Evolutionary conservation across 148 eudicot species (phyloP).

Genomic region (Rhododendron molle): DNA sequence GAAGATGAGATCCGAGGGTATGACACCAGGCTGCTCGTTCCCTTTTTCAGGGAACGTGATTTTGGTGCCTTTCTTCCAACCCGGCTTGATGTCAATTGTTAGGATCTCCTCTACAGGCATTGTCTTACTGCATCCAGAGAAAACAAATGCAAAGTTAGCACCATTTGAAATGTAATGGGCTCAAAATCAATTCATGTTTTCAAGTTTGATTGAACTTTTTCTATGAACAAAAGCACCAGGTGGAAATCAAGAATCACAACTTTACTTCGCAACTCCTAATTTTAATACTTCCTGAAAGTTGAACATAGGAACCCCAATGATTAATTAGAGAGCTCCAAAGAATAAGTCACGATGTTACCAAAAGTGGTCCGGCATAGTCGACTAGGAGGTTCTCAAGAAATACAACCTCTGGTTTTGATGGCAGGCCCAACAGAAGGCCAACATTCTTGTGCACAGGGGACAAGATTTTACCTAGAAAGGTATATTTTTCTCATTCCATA

Average conservation of each 20-base stretch:
- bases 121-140: constrained; percentile 36
- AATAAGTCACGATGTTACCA: background rate
- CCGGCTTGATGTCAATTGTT: constrained; percentile 58
- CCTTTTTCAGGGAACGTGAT: constrained; percentile 77
- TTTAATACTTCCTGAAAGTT: background rate
- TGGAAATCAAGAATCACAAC: background rate
- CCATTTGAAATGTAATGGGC: background rate
- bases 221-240: background rate
- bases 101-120: constrained; percentile 56
- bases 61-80: constrained; percentile 86
- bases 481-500: background rate
- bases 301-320: background rate
- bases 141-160: background rate
- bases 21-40: constrained; percentile 55
- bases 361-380: background rate
- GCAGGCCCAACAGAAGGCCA: background rate
- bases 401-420: background rate
- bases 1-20: constrained; percentile 55
- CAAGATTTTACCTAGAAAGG: background rate
- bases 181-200: background rate
- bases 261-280: background rate
- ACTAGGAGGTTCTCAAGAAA: background rate
- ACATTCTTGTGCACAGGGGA: background rate
- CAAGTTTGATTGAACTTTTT: background rate
- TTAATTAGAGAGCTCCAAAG: background rate